Conservation (phyloP, 305 asterid species). For the Fraxinus dipetala region DNA sequence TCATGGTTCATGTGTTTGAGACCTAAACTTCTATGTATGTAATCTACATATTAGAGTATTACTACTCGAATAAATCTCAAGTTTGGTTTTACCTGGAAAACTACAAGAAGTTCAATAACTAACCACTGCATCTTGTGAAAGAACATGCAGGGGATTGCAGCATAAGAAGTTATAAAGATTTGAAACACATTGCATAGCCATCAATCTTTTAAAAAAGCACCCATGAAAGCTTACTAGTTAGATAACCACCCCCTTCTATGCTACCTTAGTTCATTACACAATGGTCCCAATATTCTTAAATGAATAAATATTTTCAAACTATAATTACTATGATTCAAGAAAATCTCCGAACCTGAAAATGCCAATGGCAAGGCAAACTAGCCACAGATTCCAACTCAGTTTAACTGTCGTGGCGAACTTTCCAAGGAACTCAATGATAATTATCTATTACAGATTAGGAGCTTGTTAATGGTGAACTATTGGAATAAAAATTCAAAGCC, state of each 20-base stretch:
- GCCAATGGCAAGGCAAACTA: constrained; percentile 60
- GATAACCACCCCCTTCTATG: not conserved
- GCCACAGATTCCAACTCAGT: constrained; percentile 55
- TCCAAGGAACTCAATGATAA: constrained; percentile 76
- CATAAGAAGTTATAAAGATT: not conserved
- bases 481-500: not conserved
- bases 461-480: constrained; percentile 23
- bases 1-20: not conserved
- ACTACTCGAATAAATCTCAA: not conserved
- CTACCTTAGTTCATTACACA: not conserved
- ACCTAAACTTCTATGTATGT: not conserved
- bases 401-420: constrained; percentile 60
- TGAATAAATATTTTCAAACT: not conserved
- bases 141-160: not conserved
- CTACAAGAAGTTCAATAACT: not conserved
- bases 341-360: constrained; percentile 55
- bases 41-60: not conserved
- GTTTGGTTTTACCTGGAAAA: not conserved
- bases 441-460: constrained; percentile 37
- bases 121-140: not conserved
- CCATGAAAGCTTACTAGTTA: not conserved
- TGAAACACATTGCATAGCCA: not conserved
- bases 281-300: not conserved
- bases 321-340: not conserved
- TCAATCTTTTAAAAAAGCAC: not conserved